Evolutionary conservation across 2,329 filamentous ascomycete species (phyloP), one percentile per base, ranked within the genome.

Genomic region (Verticillium tricorpus): DNA sequence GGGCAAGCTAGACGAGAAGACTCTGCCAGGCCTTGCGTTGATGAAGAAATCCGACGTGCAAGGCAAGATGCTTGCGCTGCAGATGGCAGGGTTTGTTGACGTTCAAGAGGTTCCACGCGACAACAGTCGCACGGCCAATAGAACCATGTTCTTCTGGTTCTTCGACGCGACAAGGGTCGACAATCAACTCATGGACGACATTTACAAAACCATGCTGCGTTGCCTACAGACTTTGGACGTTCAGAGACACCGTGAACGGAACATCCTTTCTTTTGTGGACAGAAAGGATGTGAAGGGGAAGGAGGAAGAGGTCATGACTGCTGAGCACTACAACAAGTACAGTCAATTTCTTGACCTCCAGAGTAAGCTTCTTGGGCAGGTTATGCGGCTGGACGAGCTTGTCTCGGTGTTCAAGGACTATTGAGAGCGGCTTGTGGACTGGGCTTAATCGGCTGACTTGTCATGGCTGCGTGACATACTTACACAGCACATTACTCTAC

Each of bases 31-130:
- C 58, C 83, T 93, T 61, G 91, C 90, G 60, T 85, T 99, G 64
- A 89, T 97, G 80, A 89, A 90, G 62, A 91, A 94, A 69, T 88
- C 89, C 62, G 92, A 97, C 60, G 86, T 98, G 28, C 91, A 95
- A 56, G 87, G 89, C 62, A 90, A 93, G 65, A 89, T 98, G 75
- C 89, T 91, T 15, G 87, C 89, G 64, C 91, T 99, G 83, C 91
- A 96, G 68, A 88, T 92, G 73, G 87, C 88, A 19, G 94, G 95
- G 2, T 89, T 95, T 64, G 87, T 97, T 14, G 92, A 98, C 67
- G 86, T 96, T 6, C 95, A 99, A 74, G 95, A 99, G 77, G 89
- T 99, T 0, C 95, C 95, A 0, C 91, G 91, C 67, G 94, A 98
- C 70, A 89, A 89, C 66, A 89, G 88, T 64, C 89, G 93, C 37